Percentiles rank a stretch among this genome's conserved stretches.
These are phyloP conservation scores for Aspergillus funiculosus DNA, from an alignment of 495 filamentous ascomycete genomes.

Conservation along the genomic window DNA sequence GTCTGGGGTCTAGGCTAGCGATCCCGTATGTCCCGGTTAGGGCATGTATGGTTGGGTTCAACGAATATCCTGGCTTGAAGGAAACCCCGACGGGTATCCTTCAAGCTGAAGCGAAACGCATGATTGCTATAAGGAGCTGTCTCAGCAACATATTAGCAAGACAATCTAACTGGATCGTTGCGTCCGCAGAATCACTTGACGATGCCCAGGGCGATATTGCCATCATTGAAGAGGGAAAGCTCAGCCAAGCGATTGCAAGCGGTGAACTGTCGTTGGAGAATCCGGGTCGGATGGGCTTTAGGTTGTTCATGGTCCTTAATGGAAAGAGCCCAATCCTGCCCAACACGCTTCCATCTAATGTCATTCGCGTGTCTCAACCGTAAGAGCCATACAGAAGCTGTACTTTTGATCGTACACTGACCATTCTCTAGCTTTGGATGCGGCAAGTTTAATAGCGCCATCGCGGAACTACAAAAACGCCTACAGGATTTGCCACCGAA, in stretches of 20 bases:
- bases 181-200: constrained; percentile 7
- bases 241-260: not conserved
- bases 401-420: not conserved
- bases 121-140: constrained; percentile 19
- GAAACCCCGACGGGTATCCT: constrained; percentile 22
- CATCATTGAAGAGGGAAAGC: constrained; percentile 16
- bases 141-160: constrained; percentile 9
- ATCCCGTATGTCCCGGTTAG: not conserved
- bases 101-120: constrained; percentile 19
- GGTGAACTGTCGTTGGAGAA: not conserved
- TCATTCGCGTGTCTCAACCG: constrained; percentile 18
- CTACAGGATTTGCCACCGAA: not conserved
- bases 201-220: constrained; percentile 13
- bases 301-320: constrained; percentile 17
- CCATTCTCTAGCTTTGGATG: constrained; percentile 13
- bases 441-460: constrained; percentile 10
- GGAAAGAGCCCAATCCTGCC: not conserved
- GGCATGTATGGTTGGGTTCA: constrained; percentile 20
- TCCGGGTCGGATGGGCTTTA: not conserved
- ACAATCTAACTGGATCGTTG: constrained; percentile 11
- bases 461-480: constrained; percentile 3
- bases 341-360: not conserved
- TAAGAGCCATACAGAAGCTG: not conserved
- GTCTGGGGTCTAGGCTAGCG: not conserved
- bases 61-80: constrained; percentile 15